Conservation (phyloP, 176 grass and related monocot species). For the Triticum dicoccoides region DNA sequence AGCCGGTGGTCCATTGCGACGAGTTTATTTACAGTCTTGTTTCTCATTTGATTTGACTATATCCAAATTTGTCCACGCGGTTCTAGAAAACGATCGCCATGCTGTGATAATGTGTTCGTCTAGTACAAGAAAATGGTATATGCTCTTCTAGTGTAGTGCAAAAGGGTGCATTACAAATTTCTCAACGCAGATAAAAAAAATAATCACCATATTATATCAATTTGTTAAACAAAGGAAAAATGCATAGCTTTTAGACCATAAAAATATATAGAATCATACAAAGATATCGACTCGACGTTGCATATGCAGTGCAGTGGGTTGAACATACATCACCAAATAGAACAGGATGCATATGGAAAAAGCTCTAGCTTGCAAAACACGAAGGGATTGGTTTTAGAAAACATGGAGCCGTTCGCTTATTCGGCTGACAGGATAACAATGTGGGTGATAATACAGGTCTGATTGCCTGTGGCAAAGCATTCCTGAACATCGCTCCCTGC, state of each 20-base stretch:
- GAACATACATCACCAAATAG: background rate
- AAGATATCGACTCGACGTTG: too few relatives aligned
- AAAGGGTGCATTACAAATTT: too few relatives aligned
- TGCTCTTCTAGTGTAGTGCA: too few relatives aligned
- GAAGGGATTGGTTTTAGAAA: background rate
- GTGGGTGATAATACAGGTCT: background rate
- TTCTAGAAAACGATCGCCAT: too few relatives aligned
- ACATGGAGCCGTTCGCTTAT: background rate
- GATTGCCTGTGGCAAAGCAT: background rate
- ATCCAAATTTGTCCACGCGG: too few relatives aligned
- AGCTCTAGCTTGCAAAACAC: background rate
- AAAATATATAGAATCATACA: background rate
- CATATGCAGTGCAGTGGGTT: background rate
- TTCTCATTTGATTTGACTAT: too few relatives aligned
- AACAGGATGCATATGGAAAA: background rate
- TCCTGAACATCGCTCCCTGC: constrained; percentile 10
- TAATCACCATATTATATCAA: too few relatives aligned
- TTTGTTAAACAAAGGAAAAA: background rate
- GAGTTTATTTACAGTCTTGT: too few relatives aligned
- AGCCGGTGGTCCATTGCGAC: too few relatives aligned
- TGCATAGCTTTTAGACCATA: background rate
- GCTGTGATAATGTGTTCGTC: too few relatives aligned
- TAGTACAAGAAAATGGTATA: too few relatives aligned
- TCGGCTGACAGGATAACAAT: background rate
- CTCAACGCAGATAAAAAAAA: too few relatives aligned